phyloP scores from a whole-genome alignment of 805 yeast genomes.

The Candida manassasensis region DNA sequence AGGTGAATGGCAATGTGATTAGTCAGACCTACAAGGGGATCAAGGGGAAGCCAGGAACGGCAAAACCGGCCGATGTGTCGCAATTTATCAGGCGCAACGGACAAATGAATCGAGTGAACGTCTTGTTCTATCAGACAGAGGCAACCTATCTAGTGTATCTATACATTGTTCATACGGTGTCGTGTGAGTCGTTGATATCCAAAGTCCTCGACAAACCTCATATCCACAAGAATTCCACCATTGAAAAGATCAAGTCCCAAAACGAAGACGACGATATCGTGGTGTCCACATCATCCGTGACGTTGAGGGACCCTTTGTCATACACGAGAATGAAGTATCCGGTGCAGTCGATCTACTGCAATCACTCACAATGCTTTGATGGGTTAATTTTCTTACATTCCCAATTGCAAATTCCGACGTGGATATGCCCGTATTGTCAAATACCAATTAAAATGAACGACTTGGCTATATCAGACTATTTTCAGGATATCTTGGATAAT shows the following conservation, averaged over 20 bases:
- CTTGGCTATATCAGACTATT: constrained; percentile 71
- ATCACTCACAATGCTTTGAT: constrained; percentile 87
- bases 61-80: constrained; percentile 78
- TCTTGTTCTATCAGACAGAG: constrained; percentile 56
- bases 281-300: constrained; percentile 59
- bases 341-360: constrained; percentile 62
- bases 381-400: constrained; percentile 66
- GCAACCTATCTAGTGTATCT: constrained; percentile 48
- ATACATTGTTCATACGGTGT: constrained; percentile 48
- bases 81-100: constrained; percentile 26
- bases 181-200: constrained; percentile 19
- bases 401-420: constrained; percentile 75
- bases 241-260: constrained; percentile 40
- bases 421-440: constrained; percentile 87
- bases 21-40: constrained; percentile 50
- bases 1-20: constrained; percentile 57
- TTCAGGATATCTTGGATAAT: constrained; percentile 51
- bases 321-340: constrained; percentile 69
- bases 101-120: constrained; percentile 39
- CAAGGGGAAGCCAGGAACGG: constrained; percentile 72
- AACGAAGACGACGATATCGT: constrained; percentile 57
- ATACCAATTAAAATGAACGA: constrained; percentile 47
- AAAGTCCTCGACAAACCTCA: constrained; percentile 37
- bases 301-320: constrained; percentile 77
- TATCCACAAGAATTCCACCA: constrained; percentile 48